Percentiles rank a stretch among this genome's conserved stretches.
These are phyloP conservation scores for Aplosporella prunicola DNA, from an alignment of 2,329 filamentous ascomycete species.

Conservation along the genomic window DNA sequence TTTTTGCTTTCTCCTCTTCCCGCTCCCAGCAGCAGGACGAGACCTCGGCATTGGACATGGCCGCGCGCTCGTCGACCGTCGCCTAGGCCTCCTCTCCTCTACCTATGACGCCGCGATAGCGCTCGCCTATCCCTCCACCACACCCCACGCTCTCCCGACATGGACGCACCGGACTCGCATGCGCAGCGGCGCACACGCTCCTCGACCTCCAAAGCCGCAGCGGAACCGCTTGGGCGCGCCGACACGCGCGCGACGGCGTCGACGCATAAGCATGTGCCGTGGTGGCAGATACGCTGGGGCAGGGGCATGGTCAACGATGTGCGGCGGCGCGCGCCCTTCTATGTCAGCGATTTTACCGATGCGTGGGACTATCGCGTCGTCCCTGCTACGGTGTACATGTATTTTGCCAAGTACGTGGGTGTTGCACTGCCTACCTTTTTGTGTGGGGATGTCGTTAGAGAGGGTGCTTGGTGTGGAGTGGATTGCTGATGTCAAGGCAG, in stretches of 20 bases:
- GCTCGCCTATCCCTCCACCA: too few species aligned
- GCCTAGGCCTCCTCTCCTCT: too few species aligned
- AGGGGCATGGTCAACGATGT: slow-evolving; percentile 73
- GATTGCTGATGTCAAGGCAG: slow-evolving; percentile 35
- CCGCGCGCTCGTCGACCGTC: too few species aligned
- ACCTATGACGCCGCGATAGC: too few species aligned
- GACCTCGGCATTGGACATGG: too few species aligned
- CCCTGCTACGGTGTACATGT: slow-evolving; percentile 84
- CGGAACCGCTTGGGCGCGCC: slow-evolving; percentile 14
- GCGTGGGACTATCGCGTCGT: slow-evolving; percentile 87
- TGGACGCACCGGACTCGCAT: too few species aligned
- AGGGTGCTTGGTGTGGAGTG: slow-evolving; percentile 10
- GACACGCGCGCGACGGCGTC: slow-evolving; percentile 14
- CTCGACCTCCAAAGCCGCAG: too few species aligned
- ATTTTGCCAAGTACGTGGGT: slow-evolving; percentile 74
- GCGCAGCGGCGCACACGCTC: too few species aligned
- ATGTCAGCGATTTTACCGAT: slow-evolving; percentile 73
- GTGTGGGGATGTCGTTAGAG: too few species aligned
- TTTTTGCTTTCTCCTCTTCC: too few species aligned
- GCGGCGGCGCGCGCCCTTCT: slow-evolving; percentile 64
- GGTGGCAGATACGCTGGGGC: slow-evolving; percentile 70
- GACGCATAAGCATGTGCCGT: slow-evolving; percentile 29
- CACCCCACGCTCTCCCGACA: too few species aligned
- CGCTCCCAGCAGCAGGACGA: too few species aligned
- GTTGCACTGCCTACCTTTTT: neutral